Base-by-base conservation (phyloP, 345 rosid genomes). In the Citrus cavaleriei region DNA sequence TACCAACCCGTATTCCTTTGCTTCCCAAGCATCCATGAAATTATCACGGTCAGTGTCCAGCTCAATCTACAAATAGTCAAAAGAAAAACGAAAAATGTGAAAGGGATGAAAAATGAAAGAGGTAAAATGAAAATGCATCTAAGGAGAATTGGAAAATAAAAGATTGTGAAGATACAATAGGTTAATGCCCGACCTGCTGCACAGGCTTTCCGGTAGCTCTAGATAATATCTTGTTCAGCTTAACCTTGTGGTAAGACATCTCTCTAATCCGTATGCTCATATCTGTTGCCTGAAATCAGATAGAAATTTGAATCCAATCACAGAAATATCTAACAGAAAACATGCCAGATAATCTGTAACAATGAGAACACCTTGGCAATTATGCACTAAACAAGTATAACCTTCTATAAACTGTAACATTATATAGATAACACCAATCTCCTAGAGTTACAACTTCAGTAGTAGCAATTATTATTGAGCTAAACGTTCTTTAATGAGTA, bases 11-110 rank as follows among this genome's bases (percentile, higher is more conserved):
- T 95, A 95, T 71, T 92, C 96, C 87, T 92, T 93, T 12, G 99
- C 97, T 81, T 95, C 93, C 99, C 98, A 95, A 27, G 99, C 90
- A 80, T 84, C 88, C 98, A 95, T 89, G 88, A 91, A 95, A 67
- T 91, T 87, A 73, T 95, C 97, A 49, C 93, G 92, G 75, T 87
- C 94, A 37, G 97, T 90, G 79, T 95, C 98, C 58, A 82, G 77
- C 74, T 92, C 97, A 25, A 95, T 85, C 98, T 95, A 87, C 76
- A 73, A 58, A 65, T 14, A 22, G 6, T 12, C 22, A 62, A 25
- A 66, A 7, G 35, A 27, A 37, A 24, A 68, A 54, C 1, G 1
- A 18, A 54, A 4, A 73, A 74, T 13, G 25, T 16, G 34, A 28
- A 38, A 18, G 58, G 6, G 6, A 42, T 49, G 38, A 72, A 38